Percentiles rank a stretch among this genome's conserved stretches.
Conservation (phyloP, 106 monocot species). For the Platanthera guangdongensis region DNA sequence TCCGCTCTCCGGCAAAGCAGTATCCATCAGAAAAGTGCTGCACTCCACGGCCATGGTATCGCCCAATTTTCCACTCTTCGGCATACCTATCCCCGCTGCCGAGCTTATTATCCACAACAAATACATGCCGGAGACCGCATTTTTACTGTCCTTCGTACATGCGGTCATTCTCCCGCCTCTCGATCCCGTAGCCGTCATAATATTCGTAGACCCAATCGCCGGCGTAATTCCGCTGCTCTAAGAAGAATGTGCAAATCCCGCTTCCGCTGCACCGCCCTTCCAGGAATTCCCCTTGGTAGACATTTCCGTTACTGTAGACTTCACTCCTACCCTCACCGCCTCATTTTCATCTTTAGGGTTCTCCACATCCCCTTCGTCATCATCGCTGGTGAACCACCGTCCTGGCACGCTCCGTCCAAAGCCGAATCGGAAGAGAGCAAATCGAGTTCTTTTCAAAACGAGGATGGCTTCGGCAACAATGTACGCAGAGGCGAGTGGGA, state of each 20-base stretch:
- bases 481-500: too few species aligned
- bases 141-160: conserved; percentile 40
- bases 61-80: conserved; percentile 48
- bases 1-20: conserved; percentile 41
- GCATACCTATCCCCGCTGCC: conserved; percentile 44
- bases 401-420: conserved; percentile 12
- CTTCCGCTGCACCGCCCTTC: conserved; percentile 37
- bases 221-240: conserved; percentile 40
- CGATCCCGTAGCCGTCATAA: conserved; percentile 46
- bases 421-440: too few species aligned
- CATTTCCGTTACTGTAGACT: conserved; percentile 43
- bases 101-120: conserved; percentile 34
- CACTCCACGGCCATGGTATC: conserved; percentile 46
- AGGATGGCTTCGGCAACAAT: too few species aligned
- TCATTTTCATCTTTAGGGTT: conserved; percentile 12
- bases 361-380: conserved; percentile 5
- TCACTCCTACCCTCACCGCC: conserved; percentile 34
- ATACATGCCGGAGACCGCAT: conserved; percentile 37
- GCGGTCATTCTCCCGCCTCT: conserved; percentile 53
- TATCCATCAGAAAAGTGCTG: conserved; percentile 55
- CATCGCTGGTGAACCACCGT: conserved; percentile 57
- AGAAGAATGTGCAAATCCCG: conserved; percentile 40
- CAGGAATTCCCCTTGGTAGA: conserved; percentile 48
- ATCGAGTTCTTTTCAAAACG: too few species aligned
- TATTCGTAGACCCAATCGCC: conserved; percentile 49